Evolutionary conservation across 768 basidiomycete species (phyloP).

Genomic region (Boletus tomentosulus): DNA sequence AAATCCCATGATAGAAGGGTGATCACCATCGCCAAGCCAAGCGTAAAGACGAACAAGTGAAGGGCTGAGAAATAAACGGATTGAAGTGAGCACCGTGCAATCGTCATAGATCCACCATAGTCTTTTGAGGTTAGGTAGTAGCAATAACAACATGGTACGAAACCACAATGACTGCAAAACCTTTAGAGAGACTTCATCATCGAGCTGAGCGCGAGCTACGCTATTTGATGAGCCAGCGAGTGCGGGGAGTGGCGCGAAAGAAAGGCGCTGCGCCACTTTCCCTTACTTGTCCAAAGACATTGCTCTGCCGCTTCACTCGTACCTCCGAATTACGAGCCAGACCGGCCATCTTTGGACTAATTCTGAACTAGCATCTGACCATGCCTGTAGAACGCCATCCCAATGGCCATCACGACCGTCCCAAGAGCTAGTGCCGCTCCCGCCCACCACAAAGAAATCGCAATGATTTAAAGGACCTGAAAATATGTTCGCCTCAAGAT

Average conservation of each 20-base stretch:
- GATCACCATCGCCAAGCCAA: neutral
- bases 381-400: slow-evolving; percentile 12
- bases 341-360: too few relatives aligned
- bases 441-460: slow-evolving; percentile 39
- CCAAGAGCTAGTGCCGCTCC: slow-evolving; percentile 18
- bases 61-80: neutral
- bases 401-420: slow-evolving; percentile 9
- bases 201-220: too few relatives aligned
- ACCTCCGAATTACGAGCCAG: too few relatives aligned
- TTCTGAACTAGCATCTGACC: too few relatives aligned
- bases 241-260: too few relatives aligned
- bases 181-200: too few relatives aligned
- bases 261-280: too few relatives aligned
- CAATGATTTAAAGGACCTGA: slow-evolving; percentile 59
- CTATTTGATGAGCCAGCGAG: too few relatives aligned
- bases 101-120: neutral
- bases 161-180: neutral
- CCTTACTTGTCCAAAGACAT: too few relatives aligned
- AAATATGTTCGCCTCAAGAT: slow-evolving; percentile 46
- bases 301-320: too few relatives aligned
- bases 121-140: neutral
- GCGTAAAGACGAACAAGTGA: neutral
- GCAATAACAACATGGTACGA: neutral
- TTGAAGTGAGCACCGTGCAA: neutral
- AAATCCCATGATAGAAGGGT: neutral